Conservation (phyloP, 2,329 filamentous ascomycete species). For the Ophiocordyceps robertsii region DNA sequence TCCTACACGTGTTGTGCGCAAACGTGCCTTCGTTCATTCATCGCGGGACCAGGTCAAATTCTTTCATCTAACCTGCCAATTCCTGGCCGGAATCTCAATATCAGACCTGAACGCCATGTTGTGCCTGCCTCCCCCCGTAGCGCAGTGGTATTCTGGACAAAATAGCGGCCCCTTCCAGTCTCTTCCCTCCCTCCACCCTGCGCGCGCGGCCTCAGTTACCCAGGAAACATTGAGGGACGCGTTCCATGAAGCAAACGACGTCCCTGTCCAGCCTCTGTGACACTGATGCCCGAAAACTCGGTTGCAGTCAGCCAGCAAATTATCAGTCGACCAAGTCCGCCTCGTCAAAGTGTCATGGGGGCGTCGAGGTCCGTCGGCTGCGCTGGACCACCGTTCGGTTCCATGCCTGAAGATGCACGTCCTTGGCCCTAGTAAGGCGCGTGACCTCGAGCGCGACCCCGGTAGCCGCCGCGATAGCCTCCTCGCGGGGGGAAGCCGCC, state of each 20-base stretch:
- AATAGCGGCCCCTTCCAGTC: neutral
- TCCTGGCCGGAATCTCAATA: neutral
- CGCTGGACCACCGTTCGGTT: neutral
- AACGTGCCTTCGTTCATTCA: neutral
- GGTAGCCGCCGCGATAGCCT: conserved; percentile 54
- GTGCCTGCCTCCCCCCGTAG: neutral
- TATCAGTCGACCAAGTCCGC: neutral
- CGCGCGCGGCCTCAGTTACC: too few relatives aligned
- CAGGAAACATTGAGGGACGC: neutral
- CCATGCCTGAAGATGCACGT: conserved; percentile 6
- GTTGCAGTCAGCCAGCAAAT: too few relatives aligned
- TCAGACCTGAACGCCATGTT: conserved; percentile 3
- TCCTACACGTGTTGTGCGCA: too few relatives aligned
- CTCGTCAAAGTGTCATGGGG: neutral
- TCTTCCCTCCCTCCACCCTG: neutral
- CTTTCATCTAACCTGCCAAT: neutral
- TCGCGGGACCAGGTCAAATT: neutral
- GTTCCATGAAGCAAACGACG: too few relatives aligned
- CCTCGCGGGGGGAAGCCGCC: conserved; percentile 29
- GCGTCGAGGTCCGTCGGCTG: neutral
- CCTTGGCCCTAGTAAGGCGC: conserved; percentile 46
- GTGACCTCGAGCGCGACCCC: conserved; percentile 51
- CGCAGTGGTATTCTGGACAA: conserved; percentile 1
- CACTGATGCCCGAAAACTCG: too few relatives aligned
- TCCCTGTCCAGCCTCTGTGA: too few relatives aligned